A percentile compares a stretch with the other conserved stretches of the same genome.
Evolutionary conservation across 176 grass and related monocot species (phyloP).

Genomic region (Aegilops bicornis): DNA sequence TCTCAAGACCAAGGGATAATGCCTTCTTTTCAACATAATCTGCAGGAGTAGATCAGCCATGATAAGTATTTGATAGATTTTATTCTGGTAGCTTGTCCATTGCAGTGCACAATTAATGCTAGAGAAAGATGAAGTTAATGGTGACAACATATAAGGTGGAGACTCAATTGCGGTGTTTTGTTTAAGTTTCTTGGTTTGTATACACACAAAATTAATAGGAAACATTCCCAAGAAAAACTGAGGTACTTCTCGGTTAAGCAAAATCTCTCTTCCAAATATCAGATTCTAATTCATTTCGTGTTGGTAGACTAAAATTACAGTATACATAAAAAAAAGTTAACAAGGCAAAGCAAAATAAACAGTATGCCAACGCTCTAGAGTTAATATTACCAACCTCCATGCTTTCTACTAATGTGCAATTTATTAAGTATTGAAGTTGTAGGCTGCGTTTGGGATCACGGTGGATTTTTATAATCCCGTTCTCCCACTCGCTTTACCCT

Average conservation of each 20-base stretch:
- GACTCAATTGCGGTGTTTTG: neutral
- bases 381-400: neutral
- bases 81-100: neutral
- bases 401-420: neutral
- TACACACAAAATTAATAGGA: neutral
- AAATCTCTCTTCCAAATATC: neutral
- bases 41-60: conserved; percentile 23
- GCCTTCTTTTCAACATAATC: conserved; percentile 96
- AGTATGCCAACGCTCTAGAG: neutral
- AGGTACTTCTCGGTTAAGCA: neutral
- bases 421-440: too few species aligned
- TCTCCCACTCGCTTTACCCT: too few species aligned
- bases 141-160: neutral
- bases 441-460: too few species aligned
- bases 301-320: neutral
- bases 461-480: too few species aligned
- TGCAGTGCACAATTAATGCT: neutral
- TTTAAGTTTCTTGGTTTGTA: neutral
- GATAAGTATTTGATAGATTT: conserved; percentile 13
- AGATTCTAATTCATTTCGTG: neutral
- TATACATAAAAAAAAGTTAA: neutral
- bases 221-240: neutral
- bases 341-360: neutral
- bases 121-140: neutral
- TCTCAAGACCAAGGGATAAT: conserved; percentile 73